Evolutionary conservation across 495 filamentous ascomycete genomes (phyloP).

Genomic region (Rhizodiscina lignyota): DNA sequence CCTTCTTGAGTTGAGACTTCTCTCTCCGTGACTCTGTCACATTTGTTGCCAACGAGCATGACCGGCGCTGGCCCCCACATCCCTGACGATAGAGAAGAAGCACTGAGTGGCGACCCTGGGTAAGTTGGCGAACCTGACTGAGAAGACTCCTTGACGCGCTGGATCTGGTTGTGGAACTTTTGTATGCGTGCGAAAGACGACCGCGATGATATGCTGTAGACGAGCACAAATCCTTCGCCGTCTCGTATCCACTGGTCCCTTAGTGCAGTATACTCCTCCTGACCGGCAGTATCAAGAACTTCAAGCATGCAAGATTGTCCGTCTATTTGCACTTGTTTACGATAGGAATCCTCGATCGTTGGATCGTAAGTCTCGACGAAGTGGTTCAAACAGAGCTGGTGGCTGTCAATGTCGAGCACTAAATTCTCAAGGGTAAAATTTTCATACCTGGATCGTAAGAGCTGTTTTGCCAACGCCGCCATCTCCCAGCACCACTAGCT

Average conservation of each 20-base stretch:
- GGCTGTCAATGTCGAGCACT: too few species aligned
- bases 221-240: conserved; percentile 91
- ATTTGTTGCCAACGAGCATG: conserved; percentile 98
- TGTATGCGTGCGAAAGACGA: conserved; percentile 90
- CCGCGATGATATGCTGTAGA: conserved; percentile 94
- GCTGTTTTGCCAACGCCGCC: conserved; percentile 94
- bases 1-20: conserved; percentile 96
- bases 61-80: conserved; percentile 63
- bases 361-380: conserved; percentile 88
- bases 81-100: conserved; percentile 37
- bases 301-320: conserved; percentile 95
- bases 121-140: conserved; percentile 53
- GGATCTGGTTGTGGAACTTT: conserved; percentile 90
- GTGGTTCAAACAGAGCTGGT: conserved; percentile 60
- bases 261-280: conserved; percentile 96
- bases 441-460: conserved; percentile 81
- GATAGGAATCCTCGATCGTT: conserved; percentile 92
- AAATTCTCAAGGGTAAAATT: too few species aligned
- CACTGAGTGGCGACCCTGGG: conserved; percentile 50
- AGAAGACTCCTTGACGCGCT: conserved; percentile 89
- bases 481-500: conserved; percentile 92
- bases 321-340: conserved; percentile 97
- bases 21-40: conserved; percentile 84
- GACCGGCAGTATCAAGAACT: conserved; percentile 95
- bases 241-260: conserved; percentile 98